These are phyloP conservation scores for Ustilago tritici DNA, from an alignment of 1,284 basidiomycete species.

Conservation along the genomic window DNA sequence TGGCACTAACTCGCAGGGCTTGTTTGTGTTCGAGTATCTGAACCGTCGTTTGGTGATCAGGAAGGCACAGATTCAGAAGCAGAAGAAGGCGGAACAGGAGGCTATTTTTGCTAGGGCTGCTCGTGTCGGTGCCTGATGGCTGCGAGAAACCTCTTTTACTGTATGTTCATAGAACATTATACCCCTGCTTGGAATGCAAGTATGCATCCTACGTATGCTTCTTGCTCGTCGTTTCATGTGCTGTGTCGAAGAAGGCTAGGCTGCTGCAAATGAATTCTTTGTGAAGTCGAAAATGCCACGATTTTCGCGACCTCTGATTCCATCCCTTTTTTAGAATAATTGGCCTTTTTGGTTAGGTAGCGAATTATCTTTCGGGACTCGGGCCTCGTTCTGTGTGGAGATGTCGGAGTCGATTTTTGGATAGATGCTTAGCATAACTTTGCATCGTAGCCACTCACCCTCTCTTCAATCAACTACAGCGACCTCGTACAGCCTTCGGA, in stretches of 20 bases:
- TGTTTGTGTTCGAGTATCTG: slow-evolving; percentile 63
- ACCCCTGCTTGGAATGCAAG: slow-evolving; percentile 17
- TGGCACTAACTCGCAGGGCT: slow-evolving; percentile 45
- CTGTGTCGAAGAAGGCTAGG: not conserved
- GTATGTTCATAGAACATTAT: slow-evolving; percentile 16
- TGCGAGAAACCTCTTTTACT: not conserved
- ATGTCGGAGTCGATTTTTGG: not conserved
- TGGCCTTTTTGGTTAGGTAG: not conserved
- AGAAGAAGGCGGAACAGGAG: slow-evolving; percentile 55
- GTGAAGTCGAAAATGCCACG: too few relatives aligned
- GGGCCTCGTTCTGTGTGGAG: slow-evolving; percentile 27
- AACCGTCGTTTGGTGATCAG: slow-evolving; percentile 59
- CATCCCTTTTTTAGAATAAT: not conserved
- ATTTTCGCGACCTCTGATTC: too few relatives aligned
- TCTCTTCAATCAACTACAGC: not conserved
- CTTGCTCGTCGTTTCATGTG: not conserved
- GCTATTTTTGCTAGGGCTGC: slow-evolving; percentile 61
- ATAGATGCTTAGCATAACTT: slow-evolving; percentile 1
- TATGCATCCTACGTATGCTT: too few relatives aligned
- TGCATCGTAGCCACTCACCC: not conserved
- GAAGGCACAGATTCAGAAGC: slow-evolving; percentile 57
- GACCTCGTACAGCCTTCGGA: not conserved
- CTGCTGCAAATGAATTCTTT: not conserved
- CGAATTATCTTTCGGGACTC: not conserved
- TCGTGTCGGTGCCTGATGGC: slow-evolving; percentile 32